Conservation (phyloP, 345 rosid genomes). For the Arabis hirsuta region DNA sequence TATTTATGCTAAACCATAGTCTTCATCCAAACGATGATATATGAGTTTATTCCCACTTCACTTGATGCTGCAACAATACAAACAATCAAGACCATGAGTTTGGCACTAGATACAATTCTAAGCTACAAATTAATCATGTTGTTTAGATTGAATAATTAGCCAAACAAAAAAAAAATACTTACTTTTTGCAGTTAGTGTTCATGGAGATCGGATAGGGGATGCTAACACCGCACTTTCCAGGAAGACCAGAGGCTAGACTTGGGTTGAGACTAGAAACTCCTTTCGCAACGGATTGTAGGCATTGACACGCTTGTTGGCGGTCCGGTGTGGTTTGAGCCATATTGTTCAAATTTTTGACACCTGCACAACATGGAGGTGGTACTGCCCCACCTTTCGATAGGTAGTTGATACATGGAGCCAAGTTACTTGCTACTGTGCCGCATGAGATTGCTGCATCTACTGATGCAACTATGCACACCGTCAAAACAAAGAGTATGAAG, state of each 20-base stretch:
- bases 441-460: constrained; percentile 51
- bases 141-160: neutral
- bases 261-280: constrained; percentile 12
- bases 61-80: constrained; percentile 39
- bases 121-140: neutral
- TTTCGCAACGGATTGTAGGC: constrained; percentile 44
- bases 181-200: constrained; percentile 58
- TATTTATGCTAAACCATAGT: constrained; percentile 2
- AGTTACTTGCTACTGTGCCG: constrained; percentile 31
- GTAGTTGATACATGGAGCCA: constrained; percentile 48
- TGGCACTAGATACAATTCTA: no score
- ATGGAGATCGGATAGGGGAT: constrained; percentile 63
- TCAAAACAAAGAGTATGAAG: constrained; percentile 34
- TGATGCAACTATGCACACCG: constrained; percentile 35
- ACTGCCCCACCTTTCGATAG: constrained; percentile 17
- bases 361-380: constrained; percentile 51
- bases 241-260: constrained; percentile 44
- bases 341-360: constrained; percentile 41
- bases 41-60: constrained; percentile 22
- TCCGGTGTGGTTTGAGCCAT: constrained; percentile 54
- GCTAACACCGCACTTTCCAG: constrained; percentile 51
- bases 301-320: constrained; percentile 60
- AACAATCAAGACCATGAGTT: constrained; percentile 2
- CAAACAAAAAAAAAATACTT: neutral
- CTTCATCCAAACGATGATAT: neutral